Evolutionary conservation across 78 protist species (phyloP), one percentile per base, ranked within the genome.

Genomic region (Polysphondylium violaceum): DNA sequence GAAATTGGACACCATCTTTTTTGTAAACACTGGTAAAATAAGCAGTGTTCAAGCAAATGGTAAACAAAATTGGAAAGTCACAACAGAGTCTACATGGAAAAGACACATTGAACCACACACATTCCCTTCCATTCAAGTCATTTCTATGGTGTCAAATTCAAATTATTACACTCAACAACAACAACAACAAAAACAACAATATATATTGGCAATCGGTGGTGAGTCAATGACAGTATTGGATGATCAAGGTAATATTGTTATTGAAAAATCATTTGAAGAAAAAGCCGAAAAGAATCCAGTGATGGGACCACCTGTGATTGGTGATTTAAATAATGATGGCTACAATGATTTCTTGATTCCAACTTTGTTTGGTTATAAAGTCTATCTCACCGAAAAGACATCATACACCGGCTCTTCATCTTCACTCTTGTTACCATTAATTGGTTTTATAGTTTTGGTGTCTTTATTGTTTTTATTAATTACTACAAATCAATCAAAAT

Each of bases 321-420:
- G 59, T 2, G 94, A 88, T 67, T 47, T 88, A 19, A 88, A 88
- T 65, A 74, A 88, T 21, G 94, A 88, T 67, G 94, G 94, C 41
- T 43, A 58, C 12, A 88, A 76, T 61, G 94, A 88, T 63, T 14
- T 88, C 50, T 38, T 88, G n/a, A 29, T 88, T 0, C 50, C 77
- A 23, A 75, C 94, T 6, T n/a, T 78, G 1, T 27, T 47, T 25
- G 87, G 87, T 1, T 74, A 74, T 73, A 47, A 29, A 14, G 38
- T 56, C 5, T 68, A 51, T 43, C 38, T 41, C 12, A 40, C 72
- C 11, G 73, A 64, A 61, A 40, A 40, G 11, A 72, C 63, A 17
- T 23, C 53, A 19, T 65, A 33, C n/a, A n/a, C n/a, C n/a, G n/a
- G n/a, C n/a, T n/a, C n/a, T n/a, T n/a, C n/a, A n/a, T n/a, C n/a